Evolutionary conservation across 371 early-diverging fungal genomes (phyloP), one percentile per base, ranked within the genome.

Genomic region (Entomophthora muscae): DNA sequence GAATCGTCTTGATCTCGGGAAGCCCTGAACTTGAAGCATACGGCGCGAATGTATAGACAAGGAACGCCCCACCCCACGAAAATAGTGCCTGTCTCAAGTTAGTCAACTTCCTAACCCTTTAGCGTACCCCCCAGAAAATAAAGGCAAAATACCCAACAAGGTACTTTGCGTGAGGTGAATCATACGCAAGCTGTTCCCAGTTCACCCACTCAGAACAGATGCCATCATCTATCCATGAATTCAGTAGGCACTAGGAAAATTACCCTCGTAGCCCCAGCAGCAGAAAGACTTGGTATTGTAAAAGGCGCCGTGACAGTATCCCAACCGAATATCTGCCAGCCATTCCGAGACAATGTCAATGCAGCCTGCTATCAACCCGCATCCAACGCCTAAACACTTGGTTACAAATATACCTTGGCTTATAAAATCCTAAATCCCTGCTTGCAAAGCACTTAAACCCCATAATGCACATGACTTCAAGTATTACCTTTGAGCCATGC

Each of bases 251-350:
- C 21, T 32, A 26, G 12, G 3, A 67, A 67, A 64, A 68, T 67
- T 73, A 83, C 83, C 80, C 70, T 75, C 70, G 42, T 70, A 68
- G 27, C 72, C 83, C 92, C 88, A 90, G 71, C 97, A 96, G 72
- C 97, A 96, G 71, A 93, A 94, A 65, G 85, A 78, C 33, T 82
- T 78, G 76, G 86, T 92, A 61, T 89, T 74, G 62, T 87, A 83
- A 76, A 89, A 91, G n/a, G 82, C 84, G 0, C 82, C 84, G 1
- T 72, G 71, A 68, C 97, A 96, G 65, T 88, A 91, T 0, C 97
- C 97, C 32, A 78, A 72, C 65, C 88, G 86, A 61, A 88, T 72
- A 69, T 86, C 88, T 21, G 83, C 80, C 63, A 95, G 76, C 78
- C 83, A 83, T 69, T 84, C 85, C 22, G 88, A 80, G 27, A 80